phyloP scores from a whole-genome alignment of 495 filamentous ascomycete species.

The Penicillium coffeae region DNA sequence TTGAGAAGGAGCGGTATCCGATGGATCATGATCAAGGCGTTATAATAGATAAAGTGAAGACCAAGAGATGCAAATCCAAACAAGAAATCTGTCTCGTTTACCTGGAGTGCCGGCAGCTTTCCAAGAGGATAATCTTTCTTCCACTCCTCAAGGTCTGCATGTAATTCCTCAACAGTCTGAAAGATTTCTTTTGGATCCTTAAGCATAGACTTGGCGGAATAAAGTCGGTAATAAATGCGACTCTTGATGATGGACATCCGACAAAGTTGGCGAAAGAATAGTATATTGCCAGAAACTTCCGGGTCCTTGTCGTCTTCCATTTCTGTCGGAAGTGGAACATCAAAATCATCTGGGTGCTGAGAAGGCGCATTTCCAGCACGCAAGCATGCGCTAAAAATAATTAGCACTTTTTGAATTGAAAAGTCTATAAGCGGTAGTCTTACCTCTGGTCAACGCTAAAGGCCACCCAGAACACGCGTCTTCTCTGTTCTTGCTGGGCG shows the following conservation, averaged over 20 bases:
- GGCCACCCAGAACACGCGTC: slow-evolving; percentile 95
- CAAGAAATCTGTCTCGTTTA: slow-evolving; percentile 76
- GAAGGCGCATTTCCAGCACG: slow-evolving; percentile 81
- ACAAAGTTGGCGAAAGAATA: slow-evolving; percentile 85
- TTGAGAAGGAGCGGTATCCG: slow-evolving; percentile 92
- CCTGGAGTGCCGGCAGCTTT: slow-evolving; percentile 75
- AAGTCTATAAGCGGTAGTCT: background rate
- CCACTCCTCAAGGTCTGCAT: slow-evolving; percentile 86
- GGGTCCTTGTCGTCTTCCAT: slow-evolving; percentile 68
- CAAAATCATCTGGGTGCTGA: slow-evolving; percentile 95
- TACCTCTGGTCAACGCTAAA: slow-evolving; percentile 92
- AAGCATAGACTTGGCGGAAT: slow-evolving; percentile 79
- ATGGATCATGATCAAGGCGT: slow-evolving; percentile 92
- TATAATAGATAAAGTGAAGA: slow-evolving; percentile 91
- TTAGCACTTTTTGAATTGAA: background rate
- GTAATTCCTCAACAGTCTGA: slow-evolving; percentile 82
- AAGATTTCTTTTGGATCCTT: slow-evolving; percentile 81
- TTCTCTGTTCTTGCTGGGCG: slow-evolving; percentile 85
- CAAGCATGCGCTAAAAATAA: slow-evolving; percentile 62
- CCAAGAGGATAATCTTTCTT: slow-evolving; percentile 73
- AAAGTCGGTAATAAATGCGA: slow-evolving; percentile 85
- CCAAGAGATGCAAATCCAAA: slow-evolving; percentile 83
- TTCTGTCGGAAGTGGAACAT: slow-evolving; percentile 82
- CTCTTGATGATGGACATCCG: slow-evolving; percentile 83
- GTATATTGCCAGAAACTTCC: slow-evolving; percentile 71